phyloP scores from a whole-genome alignment of 148 eudicot genomes.

The Camellia sinensis region DNA sequence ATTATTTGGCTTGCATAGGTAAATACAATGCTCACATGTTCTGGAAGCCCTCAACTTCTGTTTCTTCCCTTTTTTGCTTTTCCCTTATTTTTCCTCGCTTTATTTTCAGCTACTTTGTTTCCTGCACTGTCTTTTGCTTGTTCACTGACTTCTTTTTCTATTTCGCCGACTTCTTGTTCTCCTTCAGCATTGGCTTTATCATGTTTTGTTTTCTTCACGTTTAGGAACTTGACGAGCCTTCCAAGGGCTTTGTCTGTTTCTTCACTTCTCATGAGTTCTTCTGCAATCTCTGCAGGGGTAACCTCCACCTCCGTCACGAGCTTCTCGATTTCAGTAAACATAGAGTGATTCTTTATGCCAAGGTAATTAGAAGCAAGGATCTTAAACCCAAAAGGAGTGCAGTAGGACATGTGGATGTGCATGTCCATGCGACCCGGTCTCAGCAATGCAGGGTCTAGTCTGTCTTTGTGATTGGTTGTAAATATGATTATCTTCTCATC shows the following conservation, averaged over 20 bases:
- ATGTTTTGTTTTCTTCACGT: not conserved
- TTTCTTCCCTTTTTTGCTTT: not conserved
- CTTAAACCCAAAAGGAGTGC: slow-evolving; percentile 18
- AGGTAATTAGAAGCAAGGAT: slow-evolving; percentile 22
- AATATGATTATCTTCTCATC: slow-evolving; percentile 22
- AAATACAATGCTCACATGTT: too few relatives aligned
- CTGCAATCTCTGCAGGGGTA: slow-evolving; percentile 24
- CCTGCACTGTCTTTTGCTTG: not conserved
- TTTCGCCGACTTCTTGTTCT: too few relatives aligned
- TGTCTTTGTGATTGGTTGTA: slow-evolving; percentile 22
- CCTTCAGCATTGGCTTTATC: not conserved
- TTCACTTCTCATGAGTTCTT: slow-evolving; percentile 24
- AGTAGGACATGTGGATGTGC: slow-evolving; percentile 27
- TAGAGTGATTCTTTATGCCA: slow-evolving; percentile 3
- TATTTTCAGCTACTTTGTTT: not conserved
- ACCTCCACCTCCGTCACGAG: slow-evolving; percentile 1
- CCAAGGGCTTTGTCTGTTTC: slow-evolving; percentile 14
- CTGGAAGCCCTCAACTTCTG: not conserved
- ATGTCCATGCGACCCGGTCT: slow-evolving; percentile 28
- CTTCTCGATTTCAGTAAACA: slow-evolving; percentile 13
- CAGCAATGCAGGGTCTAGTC: slow-evolving; percentile 23
- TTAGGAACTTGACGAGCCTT: slow-evolving; percentile 14
- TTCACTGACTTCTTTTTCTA: not conserved
- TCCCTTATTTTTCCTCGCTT: not conserved
- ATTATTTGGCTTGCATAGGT: too few relatives aligned